Percentiles rank a stretch among this genome's conserved stretches.
Conservation (phyloP, 2,329 filamentous ascomycete species). For the Talaromyces sp. region DNA sequence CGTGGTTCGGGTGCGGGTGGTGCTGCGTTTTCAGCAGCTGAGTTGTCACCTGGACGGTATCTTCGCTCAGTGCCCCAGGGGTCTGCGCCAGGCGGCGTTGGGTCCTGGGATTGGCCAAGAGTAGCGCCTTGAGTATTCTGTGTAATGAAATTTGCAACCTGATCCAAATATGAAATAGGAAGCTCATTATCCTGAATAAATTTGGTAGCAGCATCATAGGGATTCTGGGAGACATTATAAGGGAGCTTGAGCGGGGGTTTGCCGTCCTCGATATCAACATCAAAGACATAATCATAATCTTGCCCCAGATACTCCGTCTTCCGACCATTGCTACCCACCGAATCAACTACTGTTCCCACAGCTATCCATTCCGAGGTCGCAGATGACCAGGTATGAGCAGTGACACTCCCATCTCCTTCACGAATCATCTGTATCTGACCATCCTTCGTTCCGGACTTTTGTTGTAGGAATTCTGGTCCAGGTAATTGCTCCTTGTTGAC, state of each 20-base stretch:
- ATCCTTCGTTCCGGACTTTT: constrained; percentile 88
- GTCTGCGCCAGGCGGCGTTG: constrained; percentile 59
- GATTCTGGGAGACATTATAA: constrained; percentile 89
- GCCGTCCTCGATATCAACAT: constrained; percentile 93
- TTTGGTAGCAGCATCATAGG: constrained; percentile 86
- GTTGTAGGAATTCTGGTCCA: constrained; percentile 80
- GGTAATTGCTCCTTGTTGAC: constrained; percentile 93
- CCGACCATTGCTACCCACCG: constrained; percentile 77
- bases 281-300: constrained; percentile 95
- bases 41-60: constrained; percentile 72
- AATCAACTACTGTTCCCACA: constrained; percentile 92
- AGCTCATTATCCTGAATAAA: constrained; percentile 90
- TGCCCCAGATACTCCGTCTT: constrained; percentile 78
- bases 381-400: constrained; percentile 84
- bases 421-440: constrained; percentile 92
- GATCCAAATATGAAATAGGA: constrained; percentile 83
- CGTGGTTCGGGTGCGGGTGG: constrained; percentile 42
- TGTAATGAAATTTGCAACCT: constrained; percentile 89
- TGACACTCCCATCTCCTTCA: constrained; percentile 77
- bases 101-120: constrained; percentile 64
- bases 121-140: constrained; percentile 86
- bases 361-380: constrained; percentile 75
- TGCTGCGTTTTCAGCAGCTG: constrained; percentile 34
- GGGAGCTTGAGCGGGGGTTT: constrained; percentile 92
- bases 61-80: constrained; percentile 77